phyloP scores from a whole-genome alignment of 164 flowering plant species.

The Vitis labrusca region DNA sequence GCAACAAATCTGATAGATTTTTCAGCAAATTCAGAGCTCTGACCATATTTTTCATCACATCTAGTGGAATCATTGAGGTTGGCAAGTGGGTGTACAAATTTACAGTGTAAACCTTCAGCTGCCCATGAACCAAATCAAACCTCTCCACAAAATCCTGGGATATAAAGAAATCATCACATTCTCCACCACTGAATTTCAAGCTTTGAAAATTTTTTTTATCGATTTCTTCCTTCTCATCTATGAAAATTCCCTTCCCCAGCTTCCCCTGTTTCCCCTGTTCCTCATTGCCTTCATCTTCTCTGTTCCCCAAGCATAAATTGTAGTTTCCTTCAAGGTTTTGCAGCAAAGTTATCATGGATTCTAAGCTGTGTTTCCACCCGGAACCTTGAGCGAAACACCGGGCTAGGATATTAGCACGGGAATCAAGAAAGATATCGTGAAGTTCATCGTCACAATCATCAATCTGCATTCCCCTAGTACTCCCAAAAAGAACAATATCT shows the following conservation, averaged over 20 bases:
- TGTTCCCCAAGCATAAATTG: conserved; percentile 18
- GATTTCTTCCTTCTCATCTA: neutral
- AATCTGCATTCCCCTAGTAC: conserved; percentile 41
- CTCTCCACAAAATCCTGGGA: conserved; percentile 30
- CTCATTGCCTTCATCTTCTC: neutral
- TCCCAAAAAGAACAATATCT: conserved; percentile 59
- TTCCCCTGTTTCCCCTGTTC: neutral
- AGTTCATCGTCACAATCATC: conserved; percentile 26
- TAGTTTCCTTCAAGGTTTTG: conserved; percentile 28
- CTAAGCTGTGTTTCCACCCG: conserved; percentile 42
- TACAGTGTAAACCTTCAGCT: conserved; percentile 17
- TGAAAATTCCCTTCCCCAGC: neutral
- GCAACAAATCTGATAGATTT: too few relatives aligned
- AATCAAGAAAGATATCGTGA: conserved; percentile 41
- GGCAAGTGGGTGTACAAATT: conserved; percentile 45
- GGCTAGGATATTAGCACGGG: conserved; percentile 32
- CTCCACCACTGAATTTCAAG: neutral
- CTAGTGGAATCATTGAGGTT: conserved; percentile 22
- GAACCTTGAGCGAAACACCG: conserved; percentile 29
- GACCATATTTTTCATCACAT: conserved; percentile 25
- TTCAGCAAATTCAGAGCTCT: neutral
- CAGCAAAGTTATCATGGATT: conserved; percentile 37
- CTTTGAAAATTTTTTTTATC: neutral
- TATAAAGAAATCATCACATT: conserved; percentile 9
- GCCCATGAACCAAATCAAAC: conserved; percentile 4